Evolutionary conservation across 192 early-diverging fungal species (phyloP).

Genomic region (Coemansia sp.): DNA sequence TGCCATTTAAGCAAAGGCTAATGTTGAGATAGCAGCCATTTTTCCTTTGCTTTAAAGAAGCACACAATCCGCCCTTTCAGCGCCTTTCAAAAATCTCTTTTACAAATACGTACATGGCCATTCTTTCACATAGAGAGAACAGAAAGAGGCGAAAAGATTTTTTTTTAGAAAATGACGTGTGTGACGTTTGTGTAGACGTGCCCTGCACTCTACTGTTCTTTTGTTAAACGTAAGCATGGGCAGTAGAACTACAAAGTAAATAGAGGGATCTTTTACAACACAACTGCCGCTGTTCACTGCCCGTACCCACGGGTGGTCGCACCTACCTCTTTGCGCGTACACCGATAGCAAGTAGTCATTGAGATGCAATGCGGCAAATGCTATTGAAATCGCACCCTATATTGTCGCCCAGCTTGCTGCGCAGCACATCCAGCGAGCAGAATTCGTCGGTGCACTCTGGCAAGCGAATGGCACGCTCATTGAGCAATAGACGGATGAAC

Average conservation of each 20-base stretch:
- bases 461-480: conserved; percentile 27
- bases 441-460: conserved; percentile 19
- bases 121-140: background rate
- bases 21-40: background rate
- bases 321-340: background rate
- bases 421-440: conserved; percentile 31
- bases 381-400: conserved; percentile 36
- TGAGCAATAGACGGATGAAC: conserved; percentile 35
- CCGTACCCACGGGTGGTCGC: background rate
- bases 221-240: background rate
- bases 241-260: background rate
- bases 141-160: background rate
- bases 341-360: background rate
- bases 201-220: conserved; percentile 5
- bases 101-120: background rate
- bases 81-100: background rate
- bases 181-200: background rate
- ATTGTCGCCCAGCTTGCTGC: conserved; percentile 18
- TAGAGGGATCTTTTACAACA: background rate
- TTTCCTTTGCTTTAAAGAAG: background rate
- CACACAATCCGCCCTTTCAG: background rate
- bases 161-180: background rate
- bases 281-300: background rate
- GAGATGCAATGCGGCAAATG: conserved; percentile 11
- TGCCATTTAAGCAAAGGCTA: conserved; percentile 7